A percentile compares a stretch with the other conserved stretches of the same genome.
Evolutionary conservation across 768 basidiomycete species (phyloP).

Genomic region (Podaxis sp.): DNA sequence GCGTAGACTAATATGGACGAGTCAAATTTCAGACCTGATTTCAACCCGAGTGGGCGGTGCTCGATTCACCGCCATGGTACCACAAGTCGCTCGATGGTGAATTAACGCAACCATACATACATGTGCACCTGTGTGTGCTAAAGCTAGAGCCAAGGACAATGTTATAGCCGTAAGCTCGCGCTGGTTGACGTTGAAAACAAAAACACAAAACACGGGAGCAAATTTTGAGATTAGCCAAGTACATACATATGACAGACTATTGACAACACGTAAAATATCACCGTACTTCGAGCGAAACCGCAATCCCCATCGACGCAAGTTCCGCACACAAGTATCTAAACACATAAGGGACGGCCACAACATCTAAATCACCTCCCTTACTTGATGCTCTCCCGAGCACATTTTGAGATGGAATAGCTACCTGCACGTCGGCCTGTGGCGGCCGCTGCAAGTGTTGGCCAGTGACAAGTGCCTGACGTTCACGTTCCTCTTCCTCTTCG

Average conservation of each 20-base stretch:
- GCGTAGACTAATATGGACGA: not conserved
- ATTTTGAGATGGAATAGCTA: conserved; percentile 65
- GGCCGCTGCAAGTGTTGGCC: conserved; percentile 43
- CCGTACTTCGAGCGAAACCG: conserved; percentile 75
- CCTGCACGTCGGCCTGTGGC: conserved; percentile 48
- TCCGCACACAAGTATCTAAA: conserved; percentile 94
- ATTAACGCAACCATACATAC: not conserved
- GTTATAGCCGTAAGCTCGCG: not conserved
- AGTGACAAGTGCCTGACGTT: conserved; percentile 54
- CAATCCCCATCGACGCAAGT: conserved; percentile 97
- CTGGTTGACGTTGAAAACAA: not conserved
- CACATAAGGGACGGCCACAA: conserved; percentile 93
- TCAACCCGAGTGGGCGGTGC: not conserved
- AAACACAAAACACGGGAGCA: not conserved
- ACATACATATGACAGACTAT: not conserved
- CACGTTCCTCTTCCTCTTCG: conserved; percentile 58
- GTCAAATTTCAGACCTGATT: not conserved
- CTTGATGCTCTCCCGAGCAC: conserved; percentile 51
- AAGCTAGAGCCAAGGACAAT: too few species aligned
- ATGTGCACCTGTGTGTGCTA: too few species aligned
- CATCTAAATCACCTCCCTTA: conserved; percentile 84
- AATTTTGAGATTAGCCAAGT: not conserved
- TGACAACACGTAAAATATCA: conserved; percentile 24
- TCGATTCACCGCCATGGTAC: not conserved
- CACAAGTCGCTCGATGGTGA: not conserved